Conservation (phyloP, 345 rosid genomes). For the Camelina hispida region DNA sequence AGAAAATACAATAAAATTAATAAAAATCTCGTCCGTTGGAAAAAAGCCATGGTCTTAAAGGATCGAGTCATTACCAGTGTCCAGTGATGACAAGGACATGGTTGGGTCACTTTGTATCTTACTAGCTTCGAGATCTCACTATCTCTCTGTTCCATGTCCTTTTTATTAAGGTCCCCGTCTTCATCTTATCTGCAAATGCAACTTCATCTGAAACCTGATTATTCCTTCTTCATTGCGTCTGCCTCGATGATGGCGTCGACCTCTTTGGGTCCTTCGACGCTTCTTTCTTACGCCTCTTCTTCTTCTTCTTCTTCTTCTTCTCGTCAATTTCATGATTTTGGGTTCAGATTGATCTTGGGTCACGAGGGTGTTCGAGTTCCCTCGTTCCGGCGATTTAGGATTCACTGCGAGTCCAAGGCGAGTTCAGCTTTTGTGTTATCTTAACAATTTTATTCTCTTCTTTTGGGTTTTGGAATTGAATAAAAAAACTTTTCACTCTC, state of each 20-base stretch:
- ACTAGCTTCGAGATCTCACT: slow-evolving; percentile 19
- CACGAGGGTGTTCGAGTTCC: background rate
- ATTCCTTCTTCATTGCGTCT: background rate
- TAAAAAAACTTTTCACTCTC: background rate
- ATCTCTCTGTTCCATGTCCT: background rate
- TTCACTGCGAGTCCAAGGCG: slow-evolving; percentile 40
- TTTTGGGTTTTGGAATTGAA: background rate
- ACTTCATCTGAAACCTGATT: slow-evolving; percentile 33
- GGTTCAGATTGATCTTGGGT: slow-evolving; percentile 8
- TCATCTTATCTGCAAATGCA: slow-evolving; percentile 30
- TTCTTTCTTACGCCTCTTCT: slow-evolving; percentile 24
- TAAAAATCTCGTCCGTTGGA: too few species aligned
- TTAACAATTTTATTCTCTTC: background rate
- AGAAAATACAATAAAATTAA: too few species aligned
- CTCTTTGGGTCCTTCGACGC: slow-evolving; percentile 27
- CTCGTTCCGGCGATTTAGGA: slow-evolving; percentile 25
- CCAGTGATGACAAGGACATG: slow-evolving; percentile 19
- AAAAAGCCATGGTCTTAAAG: too few species aligned
- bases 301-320: slow-evolving; percentile 18
- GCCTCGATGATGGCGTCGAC: slow-evolving; percentile 31
- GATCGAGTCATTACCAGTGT: too few species aligned
- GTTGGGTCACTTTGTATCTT: background rate
- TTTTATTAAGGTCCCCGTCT: background rate
- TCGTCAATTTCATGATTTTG: slow-evolving; percentile 1
- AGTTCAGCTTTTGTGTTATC: background rate